A percentile compares a stretch with the other conserved stretches of the same genome.
Conservation (phyloP, 2,329 filamentous ascomycete genomes). For the Arthrobotrys conoides region DNA sequence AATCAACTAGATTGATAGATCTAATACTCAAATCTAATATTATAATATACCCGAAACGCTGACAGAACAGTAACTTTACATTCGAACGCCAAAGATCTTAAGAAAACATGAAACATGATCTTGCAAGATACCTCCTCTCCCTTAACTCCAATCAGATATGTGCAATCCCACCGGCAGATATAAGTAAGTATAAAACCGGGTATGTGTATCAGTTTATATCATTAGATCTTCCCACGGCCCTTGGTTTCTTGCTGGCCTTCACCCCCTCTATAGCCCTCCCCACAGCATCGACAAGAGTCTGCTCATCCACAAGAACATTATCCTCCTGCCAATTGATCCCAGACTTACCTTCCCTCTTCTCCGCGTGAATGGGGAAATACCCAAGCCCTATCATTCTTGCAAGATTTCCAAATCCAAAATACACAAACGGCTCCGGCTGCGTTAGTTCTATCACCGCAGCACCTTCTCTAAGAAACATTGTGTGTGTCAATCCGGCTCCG, state of each 20-base stretch:
- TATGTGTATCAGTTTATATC: background rate
- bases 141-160: background rate
- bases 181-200: background rate
- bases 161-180: background rate
- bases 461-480: slow-evolving; percentile 60
- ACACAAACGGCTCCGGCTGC: slow-evolving; percentile 40
- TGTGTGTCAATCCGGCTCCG: slow-evolving; percentile 64
- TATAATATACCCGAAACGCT: no score
- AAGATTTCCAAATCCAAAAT: slow-evolving; percentile 41
- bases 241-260: slow-evolving; percentile 18
- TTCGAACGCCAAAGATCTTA: background rate
- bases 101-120: background rate
- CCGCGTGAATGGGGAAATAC: slow-evolving; percentile 30
- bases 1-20: no score
- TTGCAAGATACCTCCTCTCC: background rate
- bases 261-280: slow-evolving; percentile 17
- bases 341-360: slow-evolving; percentile 12
- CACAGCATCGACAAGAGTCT: slow-evolving; percentile 27
- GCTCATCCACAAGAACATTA: slow-evolving; percentile 31
- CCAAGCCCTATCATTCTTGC: slow-evolving; percentile 33
- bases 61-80: background rate
- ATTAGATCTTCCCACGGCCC: background rate
- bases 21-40: no score
- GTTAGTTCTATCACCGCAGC: slow-evolving; percentile 41
- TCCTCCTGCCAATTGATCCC: slow-evolving; percentile 42